A percentile compares a stretch with the other conserved stretches of the same genome.
phyloP scores from a whole-genome alignment of 1,284 basidiomycete species.

The Tylopilus orsonianus region DNA sequence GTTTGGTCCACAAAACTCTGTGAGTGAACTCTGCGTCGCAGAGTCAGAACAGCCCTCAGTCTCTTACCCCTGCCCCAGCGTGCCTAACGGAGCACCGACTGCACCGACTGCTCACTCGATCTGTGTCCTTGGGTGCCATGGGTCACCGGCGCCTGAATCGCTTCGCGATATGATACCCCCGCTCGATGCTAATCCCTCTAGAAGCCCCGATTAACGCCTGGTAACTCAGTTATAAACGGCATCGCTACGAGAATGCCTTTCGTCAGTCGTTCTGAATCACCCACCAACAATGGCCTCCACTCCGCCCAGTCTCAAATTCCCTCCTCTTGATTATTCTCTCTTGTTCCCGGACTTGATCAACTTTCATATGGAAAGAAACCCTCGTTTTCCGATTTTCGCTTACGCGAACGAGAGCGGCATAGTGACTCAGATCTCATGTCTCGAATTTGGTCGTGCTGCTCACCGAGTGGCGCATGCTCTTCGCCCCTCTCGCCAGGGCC shows the following conservation, averaged over 20 bases:
- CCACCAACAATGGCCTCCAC: slow-evolving; percentile 11
- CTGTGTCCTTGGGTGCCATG: too few relatives aligned
- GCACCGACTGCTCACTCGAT: too few relatives aligned
- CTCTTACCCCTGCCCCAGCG: too few relatives aligned
- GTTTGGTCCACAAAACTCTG: too few relatives aligned
- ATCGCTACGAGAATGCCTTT: background rate
- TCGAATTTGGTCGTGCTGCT: slow-evolving; percentile 35
- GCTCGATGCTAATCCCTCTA: background rate
- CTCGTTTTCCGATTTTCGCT: slow-evolving; percentile 21
- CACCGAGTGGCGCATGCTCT: slow-evolving; percentile 34
- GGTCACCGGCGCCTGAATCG: too few relatives aligned
- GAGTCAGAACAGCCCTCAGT: too few relatives aligned
- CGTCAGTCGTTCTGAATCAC: background rate
- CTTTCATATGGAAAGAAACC: slow-evolving; percentile 32
- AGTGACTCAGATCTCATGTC: slow-evolving; percentile 22
- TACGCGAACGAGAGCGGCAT: slow-evolving; percentile 18
- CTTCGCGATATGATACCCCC: background rate
- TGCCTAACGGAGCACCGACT: too few relatives aligned
- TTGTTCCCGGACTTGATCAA: slow-evolving; percentile 26
- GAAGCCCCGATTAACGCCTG: background rate
- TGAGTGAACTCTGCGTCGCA: too few relatives aligned
- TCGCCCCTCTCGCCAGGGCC: slow-evolving; percentile 21
- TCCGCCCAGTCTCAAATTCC: slow-evolving; percentile 9
- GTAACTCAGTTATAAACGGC: background rate
- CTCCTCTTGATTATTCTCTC: slow-evolving; percentile 27